Base-by-base conservation (phyloP, 352 stramenopile genomes). In the Globisporangium solare region DNA sequence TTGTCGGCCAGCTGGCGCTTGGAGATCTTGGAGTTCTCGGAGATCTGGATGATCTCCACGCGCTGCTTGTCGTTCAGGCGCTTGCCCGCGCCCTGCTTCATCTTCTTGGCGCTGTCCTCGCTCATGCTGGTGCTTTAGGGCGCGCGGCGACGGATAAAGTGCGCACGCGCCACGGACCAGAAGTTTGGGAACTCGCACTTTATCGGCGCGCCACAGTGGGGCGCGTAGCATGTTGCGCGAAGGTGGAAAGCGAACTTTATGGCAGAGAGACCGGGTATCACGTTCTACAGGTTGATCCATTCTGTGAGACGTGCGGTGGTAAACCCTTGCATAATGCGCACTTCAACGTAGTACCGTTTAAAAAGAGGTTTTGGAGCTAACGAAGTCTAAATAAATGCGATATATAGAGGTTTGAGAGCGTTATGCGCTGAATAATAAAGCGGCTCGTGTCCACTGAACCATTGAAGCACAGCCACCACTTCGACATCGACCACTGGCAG, bases 11-110 rank as follows among this genome's bases (percentile, higher is more conserved):
- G 58, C 54, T 88, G 79, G 32, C 81, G 79, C 73, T 92, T 89
- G 55, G 79, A 86, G 57, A 80, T 86, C 65, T 85, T 86, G 65
- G 60, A 76, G 60, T 88, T 88, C 63, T 89, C 81, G 3, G 79
- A 72, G 55, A 88, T 76, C 66, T 92, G 81, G 66, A 92, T 92
- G 65, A 92, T 89, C 58, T 92, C 79, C 37, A 92, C 73, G 60
- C 81, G 81, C 75, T 92, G 75, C 47, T 84, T 83, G 64, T 92
- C 81, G 60, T 87, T 89, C 55, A 92, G 67, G 11, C 81, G 81
- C 68, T 88, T 89, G 50, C 79, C 81, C 39, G 70, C 68, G 17
- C 80, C 80, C 52, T 90, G 74, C 57, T 85, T 85, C 24, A 64
- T 68, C 62, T 86, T 89, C 72, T 85, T 86, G 46, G 63, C 59